Conservation (phyloP, 1,284 basidiomycete genomes). For the Cutaneotrichosporon sp. region DNA sequence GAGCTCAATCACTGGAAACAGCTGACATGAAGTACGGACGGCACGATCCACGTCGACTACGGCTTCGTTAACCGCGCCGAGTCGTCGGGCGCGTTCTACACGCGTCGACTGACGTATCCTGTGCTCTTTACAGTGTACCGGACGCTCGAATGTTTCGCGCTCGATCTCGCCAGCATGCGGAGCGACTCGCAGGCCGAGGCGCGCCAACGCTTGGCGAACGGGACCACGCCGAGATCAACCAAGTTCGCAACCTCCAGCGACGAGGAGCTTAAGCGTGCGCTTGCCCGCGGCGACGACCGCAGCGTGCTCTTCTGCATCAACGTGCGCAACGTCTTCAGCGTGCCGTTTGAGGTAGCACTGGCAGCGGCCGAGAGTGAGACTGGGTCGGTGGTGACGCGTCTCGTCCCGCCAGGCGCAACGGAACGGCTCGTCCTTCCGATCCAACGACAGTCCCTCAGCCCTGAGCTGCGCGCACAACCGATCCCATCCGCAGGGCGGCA, state of each 20-base stretch:
- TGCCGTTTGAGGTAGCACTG: conserved; percentile 83
- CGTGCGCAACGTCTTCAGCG: conserved; percentile 81
- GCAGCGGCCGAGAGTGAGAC: conserved; percentile 51
- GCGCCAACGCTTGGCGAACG: conserved; percentile 12
- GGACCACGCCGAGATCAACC: background rate
- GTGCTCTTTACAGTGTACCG: conserved; percentile 89
- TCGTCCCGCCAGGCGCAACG: conserved; percentile 79
- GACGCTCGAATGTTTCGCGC: conserved; percentile 77
- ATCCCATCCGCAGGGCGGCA: conserved; percentile 89
- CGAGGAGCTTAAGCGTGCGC: conserved; percentile 36
- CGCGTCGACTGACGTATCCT: conserved; percentile 77
- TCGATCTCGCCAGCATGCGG: conserved; percentile 66
- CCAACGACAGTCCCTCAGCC: conserved; percentile 64
- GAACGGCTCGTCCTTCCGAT: conserved; percentile 76
- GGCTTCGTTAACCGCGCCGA: conserved; percentile 61
- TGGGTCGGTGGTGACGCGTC: conserved; percentile 57
- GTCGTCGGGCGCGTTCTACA: conserved; percentile 62
- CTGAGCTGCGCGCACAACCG: conserved; percentile 61
- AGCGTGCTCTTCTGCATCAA: conserved; percentile 85
- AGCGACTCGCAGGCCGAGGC: conserved; percentile 6
- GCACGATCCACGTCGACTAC: conserved; percentile 79
- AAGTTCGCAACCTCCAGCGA: conserved; percentile 32
- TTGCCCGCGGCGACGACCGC: conserved; percentile 59
- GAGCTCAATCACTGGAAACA: conserved; percentile 51
- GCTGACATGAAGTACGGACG: conserved; percentile 62